Evolutionary conservation across 306 rosid species (phyloP).

Genomic region (Trifolium pratense): DNA sequence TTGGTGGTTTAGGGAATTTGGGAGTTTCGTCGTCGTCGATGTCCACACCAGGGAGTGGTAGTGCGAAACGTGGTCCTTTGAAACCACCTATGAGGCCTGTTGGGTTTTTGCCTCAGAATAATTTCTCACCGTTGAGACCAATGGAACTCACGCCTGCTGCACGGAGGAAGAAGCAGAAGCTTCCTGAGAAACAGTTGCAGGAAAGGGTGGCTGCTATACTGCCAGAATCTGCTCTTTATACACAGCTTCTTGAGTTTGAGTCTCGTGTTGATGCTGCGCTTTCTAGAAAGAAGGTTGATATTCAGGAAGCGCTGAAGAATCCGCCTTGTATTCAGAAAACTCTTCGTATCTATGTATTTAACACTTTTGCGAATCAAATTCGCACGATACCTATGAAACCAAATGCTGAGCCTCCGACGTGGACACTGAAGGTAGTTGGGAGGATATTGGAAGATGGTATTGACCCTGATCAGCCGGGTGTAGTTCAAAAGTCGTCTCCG

Average conservation of each 20-base stretch:
- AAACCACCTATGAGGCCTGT: slow-evolving; percentile 91
- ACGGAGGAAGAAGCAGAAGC: slow-evolving; percentile 91
- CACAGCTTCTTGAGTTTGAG: slow-evolving; percentile 98
- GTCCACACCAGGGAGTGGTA: slow-evolving; percentile 57
- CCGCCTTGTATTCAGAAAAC: slow-evolving; percentile 92
- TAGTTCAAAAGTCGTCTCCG: slow-evolving; percentile 80
- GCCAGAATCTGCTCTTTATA: slow-evolving; percentile 89
- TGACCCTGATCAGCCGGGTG: slow-evolving; percentile 96
- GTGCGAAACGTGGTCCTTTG: slow-evolving; percentile 69
- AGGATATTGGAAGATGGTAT: slow-evolving; percentile 95
- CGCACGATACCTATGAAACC: slow-evolving; percentile 83
- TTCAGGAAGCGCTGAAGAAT: slow-evolving; percentile 91
- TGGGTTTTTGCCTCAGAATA: slow-evolving; percentile 63
- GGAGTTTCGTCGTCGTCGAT: slow-evolving; percentile 59
- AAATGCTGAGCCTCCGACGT: slow-evolving; percentile 86
- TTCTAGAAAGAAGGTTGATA: slow-evolving; percentile 90
- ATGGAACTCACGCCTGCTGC: slow-evolving; percentile 84
- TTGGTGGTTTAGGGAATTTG: slow-evolving; percentile 62
- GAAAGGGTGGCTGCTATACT: slow-evolving; percentile 89
- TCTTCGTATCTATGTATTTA: slow-evolving; percentile 89
- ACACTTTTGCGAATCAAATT: slow-evolving; percentile 86
- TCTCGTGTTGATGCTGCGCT: slow-evolving; percentile 92
- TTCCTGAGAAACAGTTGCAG: slow-evolving; percentile 91
- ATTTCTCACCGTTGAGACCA: slow-evolving; percentile 66
- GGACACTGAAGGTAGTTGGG: slow-evolving; percentile 97